Percentiles rank a stretch among this genome's conserved stretches.
Conservation (phyloP, 2,329 filamentous ascomycete genomes). For the Knufia fluminis region DNA sequence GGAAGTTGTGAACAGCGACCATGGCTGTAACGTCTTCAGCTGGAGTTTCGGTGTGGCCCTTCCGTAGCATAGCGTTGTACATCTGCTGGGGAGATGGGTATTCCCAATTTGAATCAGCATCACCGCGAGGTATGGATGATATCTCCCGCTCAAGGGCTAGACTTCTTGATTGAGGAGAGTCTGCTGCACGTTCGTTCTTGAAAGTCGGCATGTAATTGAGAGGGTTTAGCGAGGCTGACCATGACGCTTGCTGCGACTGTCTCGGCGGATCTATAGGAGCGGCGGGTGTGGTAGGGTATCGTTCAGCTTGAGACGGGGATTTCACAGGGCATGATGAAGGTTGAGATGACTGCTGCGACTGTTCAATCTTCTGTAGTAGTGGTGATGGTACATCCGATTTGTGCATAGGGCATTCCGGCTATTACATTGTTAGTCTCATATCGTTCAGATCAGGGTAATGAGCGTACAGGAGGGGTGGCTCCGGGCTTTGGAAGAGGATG, state of each 20-base stretch:
- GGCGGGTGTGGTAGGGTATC: conserved; percentile 6
- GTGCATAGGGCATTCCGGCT: conserved; percentile 56
- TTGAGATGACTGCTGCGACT: conserved; percentile 18
- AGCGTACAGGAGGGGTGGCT: conserved; percentile 47
- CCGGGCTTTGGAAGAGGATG: conserved; percentile 40
- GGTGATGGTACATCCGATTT: conserved; percentile 32
- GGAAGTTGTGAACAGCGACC: conserved; percentile 95
- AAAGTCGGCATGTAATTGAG: conserved; percentile 94
- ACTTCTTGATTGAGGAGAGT: conserved; percentile 53
- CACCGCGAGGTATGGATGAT: conserved; percentile 84
- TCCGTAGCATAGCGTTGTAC: conserved; percentile 96
- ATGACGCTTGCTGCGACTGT: conserved; percentile 12
- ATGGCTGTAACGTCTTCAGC: conserved; percentile 89
- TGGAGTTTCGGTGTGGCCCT: conserved; percentile 91
- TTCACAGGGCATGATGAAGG: conserved; percentile 26
- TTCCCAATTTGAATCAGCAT: conserved; percentile 77
- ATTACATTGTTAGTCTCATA: conserved; percentile 13
- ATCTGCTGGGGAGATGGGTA: conserved; percentile 98
- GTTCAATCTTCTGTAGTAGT: conserved; percentile 24
- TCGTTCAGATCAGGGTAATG: conserved; percentile 6
- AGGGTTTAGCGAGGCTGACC: conserved; percentile 52
- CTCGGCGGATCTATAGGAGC: conserved; percentile 11
- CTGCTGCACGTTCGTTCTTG: conserved; percentile 64
- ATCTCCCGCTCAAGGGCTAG: conserved; percentile 73
- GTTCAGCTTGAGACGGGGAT: conserved; percentile 15